Percentiles rank a stretch among this genome's conserved stretches.
phyloP scores from a whole-genome alignment of 2,329 filamentous ascomycete genomes.

The Nemania abortiva region DNA sequence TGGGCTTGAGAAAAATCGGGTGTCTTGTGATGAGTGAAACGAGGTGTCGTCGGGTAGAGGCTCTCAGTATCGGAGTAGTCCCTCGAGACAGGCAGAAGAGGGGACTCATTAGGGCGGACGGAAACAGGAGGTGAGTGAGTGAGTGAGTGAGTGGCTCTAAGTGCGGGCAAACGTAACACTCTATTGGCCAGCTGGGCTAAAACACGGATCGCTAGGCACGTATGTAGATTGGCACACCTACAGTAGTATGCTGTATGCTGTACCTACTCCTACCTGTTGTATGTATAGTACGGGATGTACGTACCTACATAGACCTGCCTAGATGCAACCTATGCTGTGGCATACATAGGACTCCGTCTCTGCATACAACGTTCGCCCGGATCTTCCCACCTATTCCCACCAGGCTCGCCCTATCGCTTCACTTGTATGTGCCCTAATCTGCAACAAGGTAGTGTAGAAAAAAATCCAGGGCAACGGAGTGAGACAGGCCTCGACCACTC shows the following conservation, averaged over 20 bases:
- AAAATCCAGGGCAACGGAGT: constrained; percentile 5
- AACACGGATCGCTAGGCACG: background rate
- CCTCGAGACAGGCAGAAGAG: constrained; percentile 37
- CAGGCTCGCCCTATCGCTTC: too few relatives aligned
- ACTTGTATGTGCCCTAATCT: background rate
- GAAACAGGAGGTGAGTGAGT: constrained; percentile 7
- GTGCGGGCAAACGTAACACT: constrained; percentile 23
- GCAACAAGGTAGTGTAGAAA: background rate
- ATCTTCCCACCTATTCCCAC: too few relatives aligned
- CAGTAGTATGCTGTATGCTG: too few relatives aligned
- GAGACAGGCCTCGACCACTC: constrained; percentile 10
- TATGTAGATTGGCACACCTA: background rate
- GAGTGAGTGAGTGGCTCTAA: background rate
- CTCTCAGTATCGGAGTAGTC: constrained; percentile 43
- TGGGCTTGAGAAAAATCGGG: constrained; percentile 28
- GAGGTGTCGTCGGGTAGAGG: constrained; percentile 37
- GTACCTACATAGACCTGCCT: too few relatives aligned
- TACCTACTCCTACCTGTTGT: too few relatives aligned
- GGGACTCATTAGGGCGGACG: constrained; percentile 39
- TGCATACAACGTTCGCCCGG: too few relatives aligned
- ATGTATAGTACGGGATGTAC: too few relatives aligned
- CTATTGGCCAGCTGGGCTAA: constrained; percentile 24
- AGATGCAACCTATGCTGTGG: too few relatives aligned
- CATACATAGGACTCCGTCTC: background rate
- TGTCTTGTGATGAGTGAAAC: constrained; percentile 31